Evolutionary conservation across 1,284 basidiomycete species (phyloP).

Genomic region (Trichosporon sp.): DNA sequence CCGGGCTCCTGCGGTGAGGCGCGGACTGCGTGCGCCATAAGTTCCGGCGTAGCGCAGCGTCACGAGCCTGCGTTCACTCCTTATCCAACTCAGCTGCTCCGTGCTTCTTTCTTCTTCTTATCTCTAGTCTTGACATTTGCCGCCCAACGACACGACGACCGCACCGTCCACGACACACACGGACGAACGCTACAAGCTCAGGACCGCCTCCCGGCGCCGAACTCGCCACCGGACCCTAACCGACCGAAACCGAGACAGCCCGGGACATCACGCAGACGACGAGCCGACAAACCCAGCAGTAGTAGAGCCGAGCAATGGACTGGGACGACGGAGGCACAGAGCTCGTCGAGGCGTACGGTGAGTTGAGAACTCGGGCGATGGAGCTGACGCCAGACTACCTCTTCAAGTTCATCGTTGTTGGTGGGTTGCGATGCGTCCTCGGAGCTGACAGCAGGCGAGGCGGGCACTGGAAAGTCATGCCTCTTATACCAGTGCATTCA

Average conservation of each 20-base stretch:
- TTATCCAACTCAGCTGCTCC: background rate
- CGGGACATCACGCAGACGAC: background rate
- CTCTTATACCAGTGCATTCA: conserved; percentile 93
- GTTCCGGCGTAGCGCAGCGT: background rate
- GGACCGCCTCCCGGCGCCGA: background rate
- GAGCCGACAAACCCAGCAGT: conserved; percentile 19
- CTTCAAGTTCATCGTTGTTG: conserved; percentile 96
- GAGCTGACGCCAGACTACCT: conserved; percentile 72
- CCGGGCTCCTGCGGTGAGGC: background rate
- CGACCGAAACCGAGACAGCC: background rate
- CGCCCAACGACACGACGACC: background rate
- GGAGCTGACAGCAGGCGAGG: conserved; percentile 69
- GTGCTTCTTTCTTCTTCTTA: conserved; percentile 4
- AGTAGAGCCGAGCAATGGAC: background rate
- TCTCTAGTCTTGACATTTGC: conserved; percentile 1
- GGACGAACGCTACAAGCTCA: background rate
- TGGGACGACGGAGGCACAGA: conserved; percentile 68
- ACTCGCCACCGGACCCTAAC: background rate
- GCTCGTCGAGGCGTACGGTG: conserved; percentile 88
- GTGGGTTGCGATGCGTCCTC: conserved; percentile 56
- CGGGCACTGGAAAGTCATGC: conserved; percentile 95
- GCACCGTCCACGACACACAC: background rate
- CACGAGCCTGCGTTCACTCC: background rate
- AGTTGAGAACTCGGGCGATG: conserved; percentile 34
- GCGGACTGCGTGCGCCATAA: conserved; percentile 9